These are phyloP conservation scores for Anisodus acutangulus DNA, from an alignment of 257 asterid species.

Conservation along the genomic window DNA sequence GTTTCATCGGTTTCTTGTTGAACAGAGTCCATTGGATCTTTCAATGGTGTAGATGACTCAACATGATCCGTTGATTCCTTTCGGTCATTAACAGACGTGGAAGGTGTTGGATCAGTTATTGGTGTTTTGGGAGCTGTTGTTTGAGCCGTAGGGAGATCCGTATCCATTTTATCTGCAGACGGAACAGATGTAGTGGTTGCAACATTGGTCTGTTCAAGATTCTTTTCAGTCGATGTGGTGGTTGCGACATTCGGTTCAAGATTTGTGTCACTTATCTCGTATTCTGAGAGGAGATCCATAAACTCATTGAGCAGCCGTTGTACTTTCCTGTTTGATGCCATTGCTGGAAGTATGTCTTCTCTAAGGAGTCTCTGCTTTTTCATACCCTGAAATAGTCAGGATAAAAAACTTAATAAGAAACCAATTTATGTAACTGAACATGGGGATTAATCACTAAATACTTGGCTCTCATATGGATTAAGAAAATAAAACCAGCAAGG, in stretches of 20 bases:
- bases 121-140: conserved; percentile 34
- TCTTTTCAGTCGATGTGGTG: conserved; percentile 41
- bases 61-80: conserved; percentile 37
- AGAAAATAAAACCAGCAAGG: neutral
- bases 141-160: conserved; percentile 40
- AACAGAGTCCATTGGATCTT: conserved; percentile 35
- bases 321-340: conserved; percentile 94
- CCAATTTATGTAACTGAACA: neutral
- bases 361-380: conserved; percentile 87
- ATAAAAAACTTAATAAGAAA: neutral
- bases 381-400: conserved; percentile 67
- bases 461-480: neutral
- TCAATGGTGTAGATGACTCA: conserved; percentile 37
- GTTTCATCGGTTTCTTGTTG: conserved; percentile 11
- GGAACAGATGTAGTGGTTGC: conserved; percentile 37
- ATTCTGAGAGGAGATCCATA: conserved; percentile 79
- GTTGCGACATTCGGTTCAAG: conserved; percentile 33
- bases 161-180: conserved; percentile 43
- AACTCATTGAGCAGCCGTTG: conserved; percentile 90
- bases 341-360: conserved; percentile 97
- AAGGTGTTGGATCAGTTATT: conserved; percentile 31
- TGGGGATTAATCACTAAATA: neutral
- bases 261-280: conserved; percentile 48
- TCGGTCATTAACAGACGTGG: conserved; percentile 33
- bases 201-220: conserved; percentile 35